Evolutionary conservation across 2,329 filamentous ascomycete species (phyloP).

Genomic region (Alternaria angustiovoidea): DNA sequence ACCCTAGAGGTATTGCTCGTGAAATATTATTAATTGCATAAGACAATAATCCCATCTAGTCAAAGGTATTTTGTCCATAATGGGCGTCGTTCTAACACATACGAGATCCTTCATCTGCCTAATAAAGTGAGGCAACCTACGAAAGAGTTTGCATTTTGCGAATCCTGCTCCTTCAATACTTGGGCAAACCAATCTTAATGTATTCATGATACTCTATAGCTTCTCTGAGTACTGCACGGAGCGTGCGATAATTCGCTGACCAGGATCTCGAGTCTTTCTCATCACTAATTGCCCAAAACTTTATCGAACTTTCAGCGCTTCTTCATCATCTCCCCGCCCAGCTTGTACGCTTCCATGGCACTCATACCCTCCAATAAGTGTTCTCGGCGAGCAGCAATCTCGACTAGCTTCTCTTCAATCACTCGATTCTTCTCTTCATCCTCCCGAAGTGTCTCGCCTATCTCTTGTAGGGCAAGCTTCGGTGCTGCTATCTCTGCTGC

Average conservation of each 20-base stretch:
- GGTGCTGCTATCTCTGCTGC: neutral
- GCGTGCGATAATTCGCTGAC: fast-evolving
- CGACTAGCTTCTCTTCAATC: neutral
- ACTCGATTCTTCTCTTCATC: too few relatives aligned
- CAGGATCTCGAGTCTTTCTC: fast-evolving
- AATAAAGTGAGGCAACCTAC: too few relatives aligned
- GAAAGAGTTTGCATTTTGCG: fast-evolving
- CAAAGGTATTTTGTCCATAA: too few relatives aligned
- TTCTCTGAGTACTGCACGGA: neutral
- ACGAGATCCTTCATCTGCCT: too few relatives aligned
- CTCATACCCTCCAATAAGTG: neutral
- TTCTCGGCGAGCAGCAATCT: neutral
- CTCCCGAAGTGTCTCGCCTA: fast-evolving
- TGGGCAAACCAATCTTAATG: too few relatives aligned
- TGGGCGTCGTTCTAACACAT: too few relatives aligned
- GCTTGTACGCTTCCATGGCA: neutral
- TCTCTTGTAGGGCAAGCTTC: neutral
- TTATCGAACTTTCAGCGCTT: neutral
- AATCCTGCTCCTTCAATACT: fast-evolving
- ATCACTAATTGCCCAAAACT: neutral
- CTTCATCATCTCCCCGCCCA: neutral
- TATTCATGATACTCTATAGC: neutral
- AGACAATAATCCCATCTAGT: too few relatives aligned
- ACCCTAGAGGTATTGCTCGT: neutral
- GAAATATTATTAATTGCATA: fast-evolving